Evolutionary conservation across 2,329 filamentous ascomycete genomes (phyloP), one percentile per base, ranked within the genome.

Genomic region (Paracorniculantispora psalliotae): DNA sequence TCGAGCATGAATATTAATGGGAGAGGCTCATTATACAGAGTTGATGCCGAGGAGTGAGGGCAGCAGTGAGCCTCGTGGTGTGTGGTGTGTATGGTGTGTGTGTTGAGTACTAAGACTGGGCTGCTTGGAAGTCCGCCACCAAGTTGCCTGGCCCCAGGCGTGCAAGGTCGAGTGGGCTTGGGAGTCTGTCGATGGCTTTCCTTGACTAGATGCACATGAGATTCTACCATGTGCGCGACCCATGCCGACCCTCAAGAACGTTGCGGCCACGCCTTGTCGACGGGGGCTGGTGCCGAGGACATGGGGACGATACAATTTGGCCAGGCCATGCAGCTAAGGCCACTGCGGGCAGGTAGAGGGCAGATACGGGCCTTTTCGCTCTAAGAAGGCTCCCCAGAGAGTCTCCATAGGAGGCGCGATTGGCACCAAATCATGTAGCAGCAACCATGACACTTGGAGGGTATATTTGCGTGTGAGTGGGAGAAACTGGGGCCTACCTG

Each of bases 151-250:
- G 6, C 23, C 44, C 19, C 12, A 21, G 44, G 19, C 21, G 13
- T 25, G 44, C n/a, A 25, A 49, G 46, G 12, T 19, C 33, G 4
- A n/a, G 57, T 53, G 41, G 57, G 50, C 43, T 49, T 39, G 57
- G 43, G 33, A 48, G 41, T 25, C 50, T 41, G 28, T 53, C 49
- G 41, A 53, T 53, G 57, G 50, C 33, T 43, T 52, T 46, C 30
- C 57, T 59, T 54, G 56, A 53, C 49, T 37, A 54, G 57, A 54
- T 53, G 57, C 57, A 59, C 57, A 59, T 59, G 57, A 59, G 57
- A 59, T 59, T 59, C 50, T 44, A 37, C 47, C 48, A 51, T 51
- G 48, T 51, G 30, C 55, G 39, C 21, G 55, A 41, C 55, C 55
- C 55, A 57, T 57, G 35, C n/a, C 30, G 46, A 55, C 52, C 51